Evolutionary conservation across 2,329 filamentous ascomycete genomes (phyloP).

Genomic region (Aspergillus brasiliensis): DNA sequence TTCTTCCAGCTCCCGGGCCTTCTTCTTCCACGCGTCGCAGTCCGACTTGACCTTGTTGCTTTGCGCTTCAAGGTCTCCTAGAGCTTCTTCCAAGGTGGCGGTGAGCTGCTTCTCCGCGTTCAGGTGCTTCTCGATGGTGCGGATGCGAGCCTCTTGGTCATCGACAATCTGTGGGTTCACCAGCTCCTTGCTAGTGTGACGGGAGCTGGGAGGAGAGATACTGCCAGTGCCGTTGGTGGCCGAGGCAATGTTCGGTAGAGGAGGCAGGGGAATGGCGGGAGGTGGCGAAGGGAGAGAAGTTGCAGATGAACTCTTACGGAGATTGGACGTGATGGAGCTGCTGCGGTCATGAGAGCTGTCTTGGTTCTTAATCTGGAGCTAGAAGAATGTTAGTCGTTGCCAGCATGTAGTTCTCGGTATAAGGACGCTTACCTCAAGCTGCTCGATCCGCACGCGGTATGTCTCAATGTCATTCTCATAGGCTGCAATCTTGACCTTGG

Average conservation of each 20-base stretch:
- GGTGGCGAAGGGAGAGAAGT: constrained; percentile 88
- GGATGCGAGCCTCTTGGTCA: constrained; percentile 92
- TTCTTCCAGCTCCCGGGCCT: constrained; percentile 75
- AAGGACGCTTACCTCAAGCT: constrained; percentile 69
- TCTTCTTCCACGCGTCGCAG: constrained; percentile 87
- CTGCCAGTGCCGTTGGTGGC: constrained; percentile 54
- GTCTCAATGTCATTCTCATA: constrained; percentile 70
- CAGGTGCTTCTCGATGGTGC: constrained; percentile 94
- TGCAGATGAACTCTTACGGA: constrained; percentile 83
- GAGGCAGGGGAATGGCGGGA: constrained; percentile 92
- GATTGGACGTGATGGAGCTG: constrained; percentile 65
- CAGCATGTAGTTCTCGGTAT: not conserved
- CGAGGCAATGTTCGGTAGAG: constrained; percentile 68
- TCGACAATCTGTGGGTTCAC: constrained; percentile 81
- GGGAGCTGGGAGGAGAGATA: constrained; percentile 61
- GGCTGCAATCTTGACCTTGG: constrained; percentile 63
- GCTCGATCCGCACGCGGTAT: constrained; percentile 58
- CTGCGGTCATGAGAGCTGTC: constrained; percentile 55
- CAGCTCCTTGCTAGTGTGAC: constrained; percentile 81
- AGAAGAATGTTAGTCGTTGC: constrained; percentile 21
- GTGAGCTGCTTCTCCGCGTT: constrained; percentile 96
- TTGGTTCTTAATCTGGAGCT: constrained; percentile 48
- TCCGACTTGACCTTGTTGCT: constrained; percentile 91
- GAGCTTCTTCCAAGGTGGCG: constrained; percentile 88
- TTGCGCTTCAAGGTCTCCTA: constrained; percentile 89